Evolutionary conservation across 2,329 filamentous ascomycete species (phyloP).

Genomic region (Epichloe gansuensis): DNA sequence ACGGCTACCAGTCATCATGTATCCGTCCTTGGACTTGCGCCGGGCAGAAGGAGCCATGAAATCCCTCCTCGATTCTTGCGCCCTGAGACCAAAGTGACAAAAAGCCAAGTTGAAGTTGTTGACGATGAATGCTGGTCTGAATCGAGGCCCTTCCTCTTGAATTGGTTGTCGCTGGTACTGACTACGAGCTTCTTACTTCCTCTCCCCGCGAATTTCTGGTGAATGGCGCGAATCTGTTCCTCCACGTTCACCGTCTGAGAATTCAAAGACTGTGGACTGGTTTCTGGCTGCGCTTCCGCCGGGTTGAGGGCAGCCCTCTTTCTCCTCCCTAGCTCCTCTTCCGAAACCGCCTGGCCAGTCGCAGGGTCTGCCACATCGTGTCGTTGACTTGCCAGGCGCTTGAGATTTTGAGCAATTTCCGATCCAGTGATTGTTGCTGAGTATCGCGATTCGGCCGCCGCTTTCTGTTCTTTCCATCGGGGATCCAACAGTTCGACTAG

Average conservation of each 20-base stretch:
- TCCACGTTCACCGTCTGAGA: conserved; percentile 66
- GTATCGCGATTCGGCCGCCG: conserved; percentile 74
- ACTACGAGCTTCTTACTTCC: conserved; percentile 16
- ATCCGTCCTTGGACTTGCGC: too few relatives aligned
- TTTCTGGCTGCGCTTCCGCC: conserved; percentile 54
- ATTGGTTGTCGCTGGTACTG: background rate
- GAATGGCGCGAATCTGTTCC: conserved; percentile 64
- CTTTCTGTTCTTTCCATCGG: conserved; percentile 89
- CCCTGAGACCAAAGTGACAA: background rate
- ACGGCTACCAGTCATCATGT: background rate
- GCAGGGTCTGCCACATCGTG: conserved; percentile 74
- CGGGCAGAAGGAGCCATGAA: too few relatives aligned
- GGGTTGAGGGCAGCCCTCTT: conserved; percentile 59
- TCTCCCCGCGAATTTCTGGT: conserved; percentile 37
- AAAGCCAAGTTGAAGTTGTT: background rate
- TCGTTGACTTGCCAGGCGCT: conserved; percentile 82
- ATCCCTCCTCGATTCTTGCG: too few relatives aligned
- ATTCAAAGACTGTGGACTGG: conserved; percentile 41
- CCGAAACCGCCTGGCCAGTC: conserved; percentile 54
- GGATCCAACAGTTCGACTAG: conserved; percentile 83
- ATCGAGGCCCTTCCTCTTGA: background rate
- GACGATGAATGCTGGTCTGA: too few relatives aligned
- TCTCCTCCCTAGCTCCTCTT: conserved; percentile 62
- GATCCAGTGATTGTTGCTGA: conserved; percentile 74
- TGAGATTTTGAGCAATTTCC: conserved; percentile 88